phyloP scores from a whole-genome alignment of 1,284 basidiomycete species.

The Cerrena zonata region DNA sequence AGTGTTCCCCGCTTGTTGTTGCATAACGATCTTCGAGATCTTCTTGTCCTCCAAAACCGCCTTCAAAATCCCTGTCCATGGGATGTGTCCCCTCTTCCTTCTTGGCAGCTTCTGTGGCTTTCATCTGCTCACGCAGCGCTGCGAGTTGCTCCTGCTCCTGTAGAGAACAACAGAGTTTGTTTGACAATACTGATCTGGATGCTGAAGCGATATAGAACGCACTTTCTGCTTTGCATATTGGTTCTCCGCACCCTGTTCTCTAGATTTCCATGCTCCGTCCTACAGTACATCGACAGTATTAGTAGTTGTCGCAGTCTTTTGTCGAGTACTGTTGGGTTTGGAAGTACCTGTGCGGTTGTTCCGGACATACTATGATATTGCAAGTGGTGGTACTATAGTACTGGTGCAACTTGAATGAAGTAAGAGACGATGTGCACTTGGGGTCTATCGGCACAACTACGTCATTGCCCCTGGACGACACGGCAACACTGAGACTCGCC shows the following conservation, averaged over 20 bases:
- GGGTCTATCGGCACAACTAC: too few species aligned
- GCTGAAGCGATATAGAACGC: not conserved
- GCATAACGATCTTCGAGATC: slow-evolving; percentile 46
- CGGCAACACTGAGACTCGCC: too few species aligned
- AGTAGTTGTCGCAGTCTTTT: not conserved
- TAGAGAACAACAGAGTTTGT: too few species aligned
- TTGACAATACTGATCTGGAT: not conserved
- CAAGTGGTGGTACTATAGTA: too few species aligned
- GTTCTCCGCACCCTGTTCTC: slow-evolving; percentile 28
- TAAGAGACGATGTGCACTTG: too few species aligned
- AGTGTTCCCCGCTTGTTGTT: slow-evolving; percentile 44
- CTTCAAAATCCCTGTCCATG: slow-evolving; percentile 34
- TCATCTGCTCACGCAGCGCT: slow-evolving; percentile 22
- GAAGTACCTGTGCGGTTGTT: slow-evolving; percentile 20
- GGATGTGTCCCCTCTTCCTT: not conserved
- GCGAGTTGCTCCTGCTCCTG: slow-evolving; percentile 31
- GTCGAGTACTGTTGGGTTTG: not conserved
- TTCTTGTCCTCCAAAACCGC: slow-evolving; percentile 44
- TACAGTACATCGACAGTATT: slow-evolving; percentile 6
- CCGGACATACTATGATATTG: not conserved
- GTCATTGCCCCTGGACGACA: too few species aligned
- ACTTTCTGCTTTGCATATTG: slow-evolving; percentile 31
- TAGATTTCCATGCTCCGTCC: slow-evolving; percentile 28
- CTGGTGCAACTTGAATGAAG: too few species aligned
- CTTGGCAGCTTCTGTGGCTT: slow-evolving; percentile 11